Evolutionary conservation across 129 eudicot genomes (phyloP), one percentile per base, ranked within the genome.

Genomic region (Saposhnikovia divaricata): DNA sequence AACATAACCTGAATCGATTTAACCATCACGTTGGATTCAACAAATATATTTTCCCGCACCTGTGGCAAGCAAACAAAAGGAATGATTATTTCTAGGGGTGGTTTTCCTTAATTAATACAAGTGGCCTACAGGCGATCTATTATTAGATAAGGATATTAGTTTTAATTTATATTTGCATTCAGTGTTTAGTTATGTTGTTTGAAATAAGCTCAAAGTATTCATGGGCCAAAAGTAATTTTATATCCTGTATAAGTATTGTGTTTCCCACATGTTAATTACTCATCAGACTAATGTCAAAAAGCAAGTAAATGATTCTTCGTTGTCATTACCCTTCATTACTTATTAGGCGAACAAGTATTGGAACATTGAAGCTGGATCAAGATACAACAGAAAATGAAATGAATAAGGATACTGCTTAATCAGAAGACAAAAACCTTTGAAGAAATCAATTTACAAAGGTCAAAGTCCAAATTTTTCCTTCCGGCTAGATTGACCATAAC

Each of bases 1-100:
- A 95, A 83, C 81, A 92, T 85, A 50, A 92, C 89, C 81, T 90
- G 91, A 82, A 89, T 87, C 43, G 99, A 95, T 87, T 92, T 95
- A 43, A 74, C 78, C 87, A 92, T 78, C 79, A 68, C 84, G 82
- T 92, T 95, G 72, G 96, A 86, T 87, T 92, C 97, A 23, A 77
- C 72, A 76, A 95, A 87, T 83, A 95, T 88, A 86, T 90, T 86
- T 81, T 92, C 93, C 74, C 61, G 84, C 81, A 95, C 96, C 98
- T 95, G 87, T 78, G 86, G 85, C 79, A 87, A 51, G 12, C 16
- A 77, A 73, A 46, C 53, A 72, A 45, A 82, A 18, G 16, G 39
- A 74, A 19, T n/a, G 77, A 73, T 73, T 28, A 66, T 66, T 66
- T 66, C 39, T 4, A 21, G 42, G 40, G 14, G 4, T 23, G 31